Evolutionary conservation across 1,284 basidiomycete genomes (phyloP).

Genomic region (Rhodotorula sp.): DNA sequence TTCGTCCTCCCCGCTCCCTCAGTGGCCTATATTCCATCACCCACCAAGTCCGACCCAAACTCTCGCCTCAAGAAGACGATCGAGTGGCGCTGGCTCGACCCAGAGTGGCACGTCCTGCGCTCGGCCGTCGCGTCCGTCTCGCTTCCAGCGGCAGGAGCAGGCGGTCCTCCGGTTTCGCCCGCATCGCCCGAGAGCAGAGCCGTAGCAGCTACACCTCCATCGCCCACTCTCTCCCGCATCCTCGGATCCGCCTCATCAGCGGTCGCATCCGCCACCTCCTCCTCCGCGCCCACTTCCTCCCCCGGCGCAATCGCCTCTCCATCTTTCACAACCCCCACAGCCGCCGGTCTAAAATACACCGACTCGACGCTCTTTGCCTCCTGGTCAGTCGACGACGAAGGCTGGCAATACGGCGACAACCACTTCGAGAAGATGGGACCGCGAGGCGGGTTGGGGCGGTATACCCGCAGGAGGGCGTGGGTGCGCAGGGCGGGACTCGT

Average conservation of each 20-base stretch:
- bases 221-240: conserved; percentile 12
- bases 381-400: conserved; percentile 49
- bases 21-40: conserved; percentile 44
- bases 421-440: conserved; percentile 51
- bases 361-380: conserved; percentile 23
- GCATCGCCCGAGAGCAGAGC: neutral
- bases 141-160: neutral
- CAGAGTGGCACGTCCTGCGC: conserved; percentile 49
- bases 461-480: conserved; percentile 51
- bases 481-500: conserved; percentile 49
- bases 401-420: conserved; percentile 54
- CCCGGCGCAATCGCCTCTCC: neutral
- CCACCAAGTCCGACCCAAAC: conserved; percentile 40
- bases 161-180: neutral
- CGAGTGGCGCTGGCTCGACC: conserved; percentile 52
- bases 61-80: conserved; percentile 46
- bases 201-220: neutral
- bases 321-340: conserved; percentile 3
- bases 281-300: neutral
- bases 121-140: conserved; percentile 21
- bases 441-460: conserved; percentile 49
- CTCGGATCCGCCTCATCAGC: conserved; percentile 1
- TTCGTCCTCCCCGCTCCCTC: conserved; percentile 49
- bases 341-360: conserved; percentile 4
- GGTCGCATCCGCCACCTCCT: neutral